Base-by-base conservation (phyloP, 129 eudicot genomes). In the Heracleum sosnowskyi region DNA sequence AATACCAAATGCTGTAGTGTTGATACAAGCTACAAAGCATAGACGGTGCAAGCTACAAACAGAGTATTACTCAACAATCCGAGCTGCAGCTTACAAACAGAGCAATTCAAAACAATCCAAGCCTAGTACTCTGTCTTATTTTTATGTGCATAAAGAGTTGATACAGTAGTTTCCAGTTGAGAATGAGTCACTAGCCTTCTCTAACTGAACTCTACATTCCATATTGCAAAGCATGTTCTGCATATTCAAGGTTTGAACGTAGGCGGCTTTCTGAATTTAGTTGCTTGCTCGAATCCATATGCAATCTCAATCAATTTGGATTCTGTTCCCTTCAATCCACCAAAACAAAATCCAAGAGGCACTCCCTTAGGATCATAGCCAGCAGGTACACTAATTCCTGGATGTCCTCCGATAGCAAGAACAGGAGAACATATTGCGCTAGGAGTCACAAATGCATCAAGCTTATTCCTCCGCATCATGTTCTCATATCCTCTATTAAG, bases 371-470 rank as follows among this genome's bases (percentile, higher is more conserved):
- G 34, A 12, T 84, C 84, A 28, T 87, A 92, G 0, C 82, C 93
- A 40, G 92, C 93, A 11, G 97, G 96, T 36, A 92, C 96, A 76
- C 66, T 92, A 26, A 92, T 90, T 16, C 86, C 97, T 15, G 97
- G 96, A 60, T 82, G 90, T 17, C 96, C 97, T 31, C 97, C 96
- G 0, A 86, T 84, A 15, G 93, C 91, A 79, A 90, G 84, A 24
- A 85, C 90, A 20, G 80, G 76, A 28, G 87, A 77, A 39, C 75
- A 82, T 28, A 39, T 37, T 7, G 83, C 51, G 31, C 85, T 79
- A 0, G 88, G 83, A 20, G 88, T 87, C 83, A 88, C 96, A 79
- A 88, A 72, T 20, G 93, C 97, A 36, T 92, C 93, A 34, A 92
- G 70, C 60, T 64, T 68, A 79, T 90, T 82, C 33, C 78, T 76